Evolutionary conservation across 257 asterid genomes (phyloP).

Genomic region (Fraxinus anomala): DNA sequence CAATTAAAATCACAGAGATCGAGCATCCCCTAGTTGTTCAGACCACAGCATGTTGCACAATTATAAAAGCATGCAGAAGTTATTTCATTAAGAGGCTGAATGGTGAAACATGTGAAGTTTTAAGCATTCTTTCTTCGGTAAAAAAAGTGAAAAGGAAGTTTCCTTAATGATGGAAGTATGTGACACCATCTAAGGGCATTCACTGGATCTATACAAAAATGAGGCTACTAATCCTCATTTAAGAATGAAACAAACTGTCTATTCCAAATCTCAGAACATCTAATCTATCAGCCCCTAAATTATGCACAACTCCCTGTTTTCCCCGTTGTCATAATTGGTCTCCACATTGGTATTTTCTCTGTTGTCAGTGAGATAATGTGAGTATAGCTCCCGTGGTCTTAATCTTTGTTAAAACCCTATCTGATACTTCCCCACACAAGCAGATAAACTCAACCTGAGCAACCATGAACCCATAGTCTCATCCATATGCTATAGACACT

Average conservation of each 20-base stretch:
- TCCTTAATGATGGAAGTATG: background rate
- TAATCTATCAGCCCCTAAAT: background rate
- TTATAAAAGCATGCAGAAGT: background rate
- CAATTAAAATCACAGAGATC: background rate
- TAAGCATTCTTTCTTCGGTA: background rate
- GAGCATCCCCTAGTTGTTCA: background rate
- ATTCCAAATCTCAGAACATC: background rate
- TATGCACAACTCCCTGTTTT: background rate
- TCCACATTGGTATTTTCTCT: background rate
- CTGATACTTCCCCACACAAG: background rate
- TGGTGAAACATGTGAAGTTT: background rate
- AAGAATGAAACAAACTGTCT: background rate
- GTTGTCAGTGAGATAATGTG: background rate
- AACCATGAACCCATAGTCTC: background rate
- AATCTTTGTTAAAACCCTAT: background rate
- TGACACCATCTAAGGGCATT: background rate
- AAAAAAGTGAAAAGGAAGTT: background rate
- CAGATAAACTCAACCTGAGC: slow-evolving; percentile 1
- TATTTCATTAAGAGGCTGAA: background rate
- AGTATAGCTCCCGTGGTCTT: background rate
- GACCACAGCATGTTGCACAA: background rate
- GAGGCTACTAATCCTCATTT: background rate
- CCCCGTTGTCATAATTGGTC: background rate
- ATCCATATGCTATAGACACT: slow-evolving; percentile 1
- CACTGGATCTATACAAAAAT: background rate